These are phyloP conservation scores for Dryadomyces quercus-mongolicae DNA, from an alignment of 2,329 filamentous ascomycete species.

Conservation along the genomic window DNA sequence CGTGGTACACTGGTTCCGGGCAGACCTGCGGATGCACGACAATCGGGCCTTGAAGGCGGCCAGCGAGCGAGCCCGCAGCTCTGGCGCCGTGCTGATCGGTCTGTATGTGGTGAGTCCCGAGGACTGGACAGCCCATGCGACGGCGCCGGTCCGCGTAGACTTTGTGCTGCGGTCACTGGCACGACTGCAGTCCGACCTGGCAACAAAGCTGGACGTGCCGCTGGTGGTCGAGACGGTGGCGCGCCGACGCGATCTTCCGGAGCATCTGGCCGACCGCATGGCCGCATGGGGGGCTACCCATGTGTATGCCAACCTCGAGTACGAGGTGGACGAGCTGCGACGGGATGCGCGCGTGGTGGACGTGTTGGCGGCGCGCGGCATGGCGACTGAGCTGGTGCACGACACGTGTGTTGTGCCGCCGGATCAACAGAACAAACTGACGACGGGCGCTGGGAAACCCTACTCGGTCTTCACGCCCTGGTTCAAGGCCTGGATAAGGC, in stretches of 20 bases:
- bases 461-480: neutral
- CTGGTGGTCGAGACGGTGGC: constrained; percentile 62
- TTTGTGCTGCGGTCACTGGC: constrained; percentile 65
- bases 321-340: constrained; percentile 81
- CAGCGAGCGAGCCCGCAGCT: constrained; percentile 31
- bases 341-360: neutral
- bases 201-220: constrained; percentile 56
- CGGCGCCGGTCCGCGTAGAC: constrained; percentile 61
- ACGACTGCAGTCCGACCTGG: constrained; percentile 54
- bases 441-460: neutral
- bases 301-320: constrained; percentile 75
- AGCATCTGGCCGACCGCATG: constrained; percentile 51
- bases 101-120: constrained; percentile 73
- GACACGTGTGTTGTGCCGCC: neutral
- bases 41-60: constrained; percentile 62
- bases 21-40: constrained; percentile 61
- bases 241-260: constrained; percentile 49
- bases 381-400: neutral
- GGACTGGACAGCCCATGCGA: constrained; percentile 73
- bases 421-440: neutral
- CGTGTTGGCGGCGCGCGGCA: neutral
- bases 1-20: constrained; percentile 86
- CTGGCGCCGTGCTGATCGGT: constrained; percentile 52
- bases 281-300: constrained; percentile 62
- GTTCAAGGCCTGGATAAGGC: neutral